phyloP scores from a whole-genome alignment of 768 basidiomycete species.

The Ramaria sp. region DNA sequence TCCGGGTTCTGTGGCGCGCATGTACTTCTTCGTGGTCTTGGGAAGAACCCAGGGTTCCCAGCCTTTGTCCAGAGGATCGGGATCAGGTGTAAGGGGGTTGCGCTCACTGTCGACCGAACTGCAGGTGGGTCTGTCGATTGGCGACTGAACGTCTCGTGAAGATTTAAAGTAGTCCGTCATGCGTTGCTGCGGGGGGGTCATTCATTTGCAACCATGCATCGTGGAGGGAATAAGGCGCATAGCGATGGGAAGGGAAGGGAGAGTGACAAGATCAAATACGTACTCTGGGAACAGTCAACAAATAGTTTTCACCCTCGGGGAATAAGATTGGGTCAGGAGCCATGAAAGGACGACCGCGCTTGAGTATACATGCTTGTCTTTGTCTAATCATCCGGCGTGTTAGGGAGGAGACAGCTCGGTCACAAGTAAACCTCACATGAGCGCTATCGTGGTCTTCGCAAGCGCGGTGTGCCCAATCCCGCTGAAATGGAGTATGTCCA shows the following conservation, averaged over 20 bases:
- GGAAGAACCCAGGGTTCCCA: slow-evolving; percentile 2
- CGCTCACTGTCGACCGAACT: slow-evolving; percentile 1
- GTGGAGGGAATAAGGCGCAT: too few relatives aligned
- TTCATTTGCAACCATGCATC: too few relatives aligned
- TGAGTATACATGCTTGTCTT: not conserved
- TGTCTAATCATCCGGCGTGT: not conserved
- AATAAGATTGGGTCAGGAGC: not conserved
- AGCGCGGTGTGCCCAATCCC: not conserved
- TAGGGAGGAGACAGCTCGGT: not conserved
- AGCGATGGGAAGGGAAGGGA: not conserved
- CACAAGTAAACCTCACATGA: not conserved
- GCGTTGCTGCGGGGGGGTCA: not conserved
- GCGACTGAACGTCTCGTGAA: not conserved
- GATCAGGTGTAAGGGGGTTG: not conserved
- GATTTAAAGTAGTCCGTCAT: not conserved
- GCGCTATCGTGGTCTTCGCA: not conserved
- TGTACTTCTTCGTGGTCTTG: not conserved
- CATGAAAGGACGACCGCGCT: not conserved
- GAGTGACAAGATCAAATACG: not conserved
- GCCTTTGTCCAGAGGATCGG: not conserved
- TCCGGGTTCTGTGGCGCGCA: slow-evolving; percentile 4
- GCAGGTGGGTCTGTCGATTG: slow-evolving; percentile 1
- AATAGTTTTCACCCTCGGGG: not conserved
- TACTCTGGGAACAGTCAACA: not conserved
- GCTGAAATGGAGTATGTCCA: slow-evolving; percentile 2